A percentile compares a stretch with the other conserved stretches of the same genome.
These are phyloP conservation scores for Ogataea paraovalis DNA, from an alignment of 805 yeast species.

Conservation along the genomic window DNA sequence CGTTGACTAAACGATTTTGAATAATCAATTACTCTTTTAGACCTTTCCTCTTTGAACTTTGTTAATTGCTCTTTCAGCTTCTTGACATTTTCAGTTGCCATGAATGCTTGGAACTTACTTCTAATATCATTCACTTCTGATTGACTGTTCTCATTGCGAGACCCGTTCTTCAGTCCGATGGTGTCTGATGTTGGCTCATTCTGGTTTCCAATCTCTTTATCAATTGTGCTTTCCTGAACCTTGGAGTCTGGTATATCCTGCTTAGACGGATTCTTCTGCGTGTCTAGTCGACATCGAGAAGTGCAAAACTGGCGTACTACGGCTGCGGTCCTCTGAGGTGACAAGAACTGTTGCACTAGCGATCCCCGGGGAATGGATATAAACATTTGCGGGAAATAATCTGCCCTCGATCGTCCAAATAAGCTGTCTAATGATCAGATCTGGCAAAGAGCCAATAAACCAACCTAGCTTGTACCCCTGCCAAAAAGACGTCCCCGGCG, in stretches of 20 bases:
- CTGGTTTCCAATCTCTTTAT: background rate
- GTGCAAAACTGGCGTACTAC: background rate
- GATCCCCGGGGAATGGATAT: too few species aligned
- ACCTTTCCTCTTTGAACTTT: constrained; percentile 24
- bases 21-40: constrained; percentile 26
- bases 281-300: background rate
- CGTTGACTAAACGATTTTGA: constrained; percentile 39
- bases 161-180: background rate
- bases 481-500: too few species aligned
- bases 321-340: background rate
- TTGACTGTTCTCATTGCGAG: constrained; percentile 4
- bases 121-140: constrained; percentile 4
- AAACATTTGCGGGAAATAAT: too few species aligned
- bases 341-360: background rate
- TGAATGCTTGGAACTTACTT: constrained; percentile 24
- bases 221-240: background rate
- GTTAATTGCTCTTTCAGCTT: constrained; percentile 29
- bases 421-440: too few species aligned
- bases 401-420: too few species aligned
- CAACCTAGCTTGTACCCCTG: too few species aligned
- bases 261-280: background rate
- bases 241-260: background rate
- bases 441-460: too few species aligned
- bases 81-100: constrained; percentile 31
- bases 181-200: background rate